These are phyloP conservation scores for Pichia californica DNA, from an alignment of 805 yeast genomes.

Conservation along the genomic window DNA sequence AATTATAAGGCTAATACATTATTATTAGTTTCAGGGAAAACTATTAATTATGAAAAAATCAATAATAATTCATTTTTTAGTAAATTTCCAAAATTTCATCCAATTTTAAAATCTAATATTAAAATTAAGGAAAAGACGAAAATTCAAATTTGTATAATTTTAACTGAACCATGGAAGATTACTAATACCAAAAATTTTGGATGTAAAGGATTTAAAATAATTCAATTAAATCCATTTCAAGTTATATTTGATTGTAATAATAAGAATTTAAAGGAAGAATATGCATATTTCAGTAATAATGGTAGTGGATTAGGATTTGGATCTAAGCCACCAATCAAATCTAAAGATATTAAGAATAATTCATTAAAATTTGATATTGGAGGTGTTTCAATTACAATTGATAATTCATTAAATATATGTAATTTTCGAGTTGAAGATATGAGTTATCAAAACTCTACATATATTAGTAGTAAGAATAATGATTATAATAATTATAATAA, in stretches of 20 bases:
- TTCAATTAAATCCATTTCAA: conserved; percentile 63
- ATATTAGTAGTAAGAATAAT: conserved; percentile 13
- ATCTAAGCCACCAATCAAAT: conserved; percentile 50
- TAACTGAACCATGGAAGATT: conserved; percentile 59
- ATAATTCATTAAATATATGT: conserved; percentile 72
- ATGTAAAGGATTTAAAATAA: conserved; percentile 45
- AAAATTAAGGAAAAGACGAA: conserved; percentile 10
- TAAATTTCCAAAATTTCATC: conserved; percentile 39
- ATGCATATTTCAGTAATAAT: conserved; percentile 59
- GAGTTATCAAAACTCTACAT: conserved; percentile 40
- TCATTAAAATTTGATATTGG: conserved; percentile 46
- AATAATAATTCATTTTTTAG: conserved; percentile 37
- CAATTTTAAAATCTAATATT: conserved; percentile 7
- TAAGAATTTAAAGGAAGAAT: conserved; percentile 20
- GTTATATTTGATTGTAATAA: conserved; percentile 37
- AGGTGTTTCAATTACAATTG: conserved; percentile 69
- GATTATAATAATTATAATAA: conserved; percentile 12
- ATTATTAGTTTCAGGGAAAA: conserved; percentile 59
- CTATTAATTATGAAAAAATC: conserved; percentile 43
- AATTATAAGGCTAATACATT: conserved; percentile 90
- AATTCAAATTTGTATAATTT: conserved; percentile 14
- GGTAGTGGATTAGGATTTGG: conserved; percentile 89
- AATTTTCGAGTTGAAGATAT: conserved; percentile 67
- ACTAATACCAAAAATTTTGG: conserved; percentile 74
- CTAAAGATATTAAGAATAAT: conserved; percentile 35